These are phyloP conservation scores for Pseudognaphalium luteoalbum DNA, from an alignment of 129 eudicot genomes.

Conservation along the genomic window DNA sequence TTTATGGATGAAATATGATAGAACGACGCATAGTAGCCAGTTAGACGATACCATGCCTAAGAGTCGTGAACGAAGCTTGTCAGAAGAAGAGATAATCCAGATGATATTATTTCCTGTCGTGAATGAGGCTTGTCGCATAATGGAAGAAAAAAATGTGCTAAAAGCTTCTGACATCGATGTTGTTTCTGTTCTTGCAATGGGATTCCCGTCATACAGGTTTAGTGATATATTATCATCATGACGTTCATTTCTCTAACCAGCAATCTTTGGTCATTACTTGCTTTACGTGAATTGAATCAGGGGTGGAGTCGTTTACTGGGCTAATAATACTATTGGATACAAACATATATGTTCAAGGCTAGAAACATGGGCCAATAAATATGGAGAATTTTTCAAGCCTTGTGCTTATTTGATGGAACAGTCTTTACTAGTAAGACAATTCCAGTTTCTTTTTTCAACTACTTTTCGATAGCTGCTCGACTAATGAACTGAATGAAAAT, in stretches of 20 bases:
- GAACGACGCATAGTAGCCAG: conserved; percentile 1
- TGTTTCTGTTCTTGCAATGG: conserved; percentile 55
- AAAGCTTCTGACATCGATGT: conserved; percentile 55
- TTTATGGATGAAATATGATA: conserved; percentile 30
- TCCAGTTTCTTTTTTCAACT: background rate
- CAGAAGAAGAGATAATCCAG: conserved; percentile 43
- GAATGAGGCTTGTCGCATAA: conserved; percentile 49
- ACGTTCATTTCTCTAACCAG: background rate
- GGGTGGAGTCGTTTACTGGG: conserved; percentile 57
- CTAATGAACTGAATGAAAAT: background rate
- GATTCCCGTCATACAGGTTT: conserved; percentile 56
- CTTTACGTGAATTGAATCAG: conserved; percentile 22
- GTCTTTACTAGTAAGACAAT: conserved; percentile 19
- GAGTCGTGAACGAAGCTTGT: conserved; percentile 9
- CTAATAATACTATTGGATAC: conserved; percentile 42
- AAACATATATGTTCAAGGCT: conserved; percentile 42
- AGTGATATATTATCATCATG: background rate
- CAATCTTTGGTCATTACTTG: background rate
- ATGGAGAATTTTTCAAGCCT: conserved; percentile 50
- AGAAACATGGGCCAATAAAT: conserved; percentile 41
- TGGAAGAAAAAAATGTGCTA: conserved; percentile 38
- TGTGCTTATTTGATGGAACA: conserved; percentile 43
- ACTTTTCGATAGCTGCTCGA: background rate
- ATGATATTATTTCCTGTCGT: conserved; percentile 49
- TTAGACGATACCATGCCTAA: conserved; percentile 25